These are phyloP conservation scores for carrot (Daucus carota) DNA, from an alignment of 129 eudicot genomes.

Conservation along the genomic window DH1_v3.0 NC_030384.2:48183501-48184000, in stretches of 20 bases:
- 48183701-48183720: constrained; percentile 74
- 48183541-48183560: too few relatives aligned
- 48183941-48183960: background rate
- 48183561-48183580: too few relatives aligned
- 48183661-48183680: constrained; percentile 31
- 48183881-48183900: constrained; percentile 89
- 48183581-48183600: background rate
- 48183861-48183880: constrained; percentile 71
- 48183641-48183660: background rate
- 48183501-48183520: background rate
- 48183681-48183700: constrained; percentile 83
- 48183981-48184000: background rate
- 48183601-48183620: background rate
- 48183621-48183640: background rate
- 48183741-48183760: constrained; percentile 45
- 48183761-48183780: constrained; percentile 63
- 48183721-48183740: constrained; percentile 61
- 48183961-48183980: background rate
- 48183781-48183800: constrained; percentile 97
- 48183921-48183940: constrained; percentile 26
- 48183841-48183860: constrained; percentile 8
- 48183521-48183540: background rate
- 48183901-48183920: constrained; percentile 69
- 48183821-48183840: constrained; percentile 34
- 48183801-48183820: constrained; percentile 81